Base-by-base conservation (phyloP, 176 grass and related monocot species). In the Phoenix dactylifera region DNA sequence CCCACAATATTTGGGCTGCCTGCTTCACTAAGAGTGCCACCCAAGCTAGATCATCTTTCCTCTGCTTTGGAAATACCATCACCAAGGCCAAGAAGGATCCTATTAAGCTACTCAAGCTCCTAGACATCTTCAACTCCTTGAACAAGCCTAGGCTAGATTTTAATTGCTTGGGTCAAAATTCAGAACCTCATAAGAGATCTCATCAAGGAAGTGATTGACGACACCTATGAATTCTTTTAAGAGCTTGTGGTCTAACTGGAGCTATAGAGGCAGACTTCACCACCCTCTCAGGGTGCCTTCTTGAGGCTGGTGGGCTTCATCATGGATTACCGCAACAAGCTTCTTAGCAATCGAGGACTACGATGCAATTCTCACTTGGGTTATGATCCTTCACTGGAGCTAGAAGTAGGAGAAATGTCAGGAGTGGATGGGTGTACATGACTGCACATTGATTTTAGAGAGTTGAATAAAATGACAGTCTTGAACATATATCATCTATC, bases 21-120 rank as follows among this genome's bases (percentile, higher is more conserved):
- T 86, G 87, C 65, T 91, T 91, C 9, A 72, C 87, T 3, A 76
- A 91, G 54, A 71, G 86, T 10, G 76, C 76, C 2, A 32, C 72
- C 0, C 67, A 52, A 0, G 83, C 87, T 3, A 62, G 79, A 77
- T 91, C 62, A 69, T 91, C 82, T 32, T 91, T 86, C 64, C 59
- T 91, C 25, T 79, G 70, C 9, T 91, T 91, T 22, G 87, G 83
- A 1, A 67, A 64, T 39, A 79, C 87, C 0, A 79, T 73, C 28
- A 50, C 79, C 5, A 72, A 86, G 57, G 64, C 83, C 17, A 91
- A 91, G 82, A 91, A 91, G 67, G 87, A 91, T 17, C 87, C 87
- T 7, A 91, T 91, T 65, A 91, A 91, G 55, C 83, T 91, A 25
- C 52, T 80, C 20, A 20, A 20, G 20, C 20, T 20, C 20, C 67